Percentiles rank a stretch among this genome's conserved stretches.
Conservation (phyloP, 2,329 filamentous ascomycete species). For the Colletotrichum destructivum region DNA sequence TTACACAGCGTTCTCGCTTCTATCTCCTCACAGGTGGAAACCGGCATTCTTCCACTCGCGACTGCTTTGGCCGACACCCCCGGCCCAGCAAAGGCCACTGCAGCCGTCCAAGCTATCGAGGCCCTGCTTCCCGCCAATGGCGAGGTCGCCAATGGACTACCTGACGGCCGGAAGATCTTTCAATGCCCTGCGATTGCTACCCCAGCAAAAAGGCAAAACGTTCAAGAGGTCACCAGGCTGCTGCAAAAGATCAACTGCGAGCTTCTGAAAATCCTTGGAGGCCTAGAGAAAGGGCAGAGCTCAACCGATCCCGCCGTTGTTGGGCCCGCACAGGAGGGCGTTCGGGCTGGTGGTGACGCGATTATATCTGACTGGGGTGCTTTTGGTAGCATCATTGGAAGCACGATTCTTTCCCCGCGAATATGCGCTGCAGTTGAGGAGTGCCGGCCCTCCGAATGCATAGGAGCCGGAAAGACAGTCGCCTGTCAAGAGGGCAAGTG, state of each 20-base stretch:
- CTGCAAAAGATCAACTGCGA: slow-evolving; percentile 2
- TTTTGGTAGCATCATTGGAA: not conserved
- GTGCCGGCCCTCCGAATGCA: not conserved
- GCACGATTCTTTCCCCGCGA: not conserved
- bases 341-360: not conserved
- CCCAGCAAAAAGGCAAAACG: not conserved
- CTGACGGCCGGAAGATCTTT: not conserved
- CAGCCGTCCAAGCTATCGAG: not conserved
- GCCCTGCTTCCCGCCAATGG: not conserved
- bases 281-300: not conserved
- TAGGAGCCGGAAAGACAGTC: not conserved
- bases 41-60: not conserved
- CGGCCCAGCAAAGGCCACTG: not conserved
- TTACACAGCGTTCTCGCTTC: not conserved
- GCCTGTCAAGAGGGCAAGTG: not conserved
- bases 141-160: not conserved
- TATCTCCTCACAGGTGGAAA: not conserved
- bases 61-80: not conserved
- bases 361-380: not conserved
- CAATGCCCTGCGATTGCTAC: not conserved
- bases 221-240: not conserved
- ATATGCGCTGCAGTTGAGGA: not conserved
- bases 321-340: not conserved
- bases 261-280: not conserved
- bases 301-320: not conserved